Evolutionary conservation across 2,329 filamentous ascomycete species (phyloP), one percentile per base, ranked within the genome.

Genomic region (Arthrobotrys iridis): DNA sequence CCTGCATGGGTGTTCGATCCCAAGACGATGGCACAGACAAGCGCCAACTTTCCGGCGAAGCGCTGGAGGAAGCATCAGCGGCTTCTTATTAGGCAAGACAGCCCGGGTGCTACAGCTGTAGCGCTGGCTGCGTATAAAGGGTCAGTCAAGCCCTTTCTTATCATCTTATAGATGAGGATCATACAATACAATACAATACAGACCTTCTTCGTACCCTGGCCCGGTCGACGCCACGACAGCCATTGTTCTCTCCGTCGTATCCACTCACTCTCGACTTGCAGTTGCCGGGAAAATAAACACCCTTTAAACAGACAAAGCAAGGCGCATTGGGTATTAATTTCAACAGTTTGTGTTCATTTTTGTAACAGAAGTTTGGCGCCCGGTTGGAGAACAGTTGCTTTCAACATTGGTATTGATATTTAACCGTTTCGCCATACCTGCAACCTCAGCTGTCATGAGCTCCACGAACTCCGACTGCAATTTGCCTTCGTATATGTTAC

Each of bases 271-370:
- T 8, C 24, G 8, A 50, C 6, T 26, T 46, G 18, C n/a, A 26
- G 18, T 22, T 13, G 15, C 18, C 5, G 7, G 43, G 28, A 33
- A 10, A 5, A 4, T 10, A 10, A 33, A 33, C 2, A 26, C n/a
- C n/a, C n/a, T n/a, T n/a, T n/a, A n/a, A n/a, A n/a, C n/a, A n/a
- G 6, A 55, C 50, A 55, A 55, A 37, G 30, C 50, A 55, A 37
- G 50, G 50, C 50, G 50, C 50, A 55, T 55, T 43, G 15, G 40
- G 8, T 6, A 20, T 15, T 10, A 40, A 22, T 10, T 20, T 10
- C 50, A 24, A 55, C 15, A n/a, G n/a, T n/a, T n/a, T n/a, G n/a
- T n/a, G n/a, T n/a, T n/a, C n/a, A n/a, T n/a, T n/a, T n/a, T n/a
- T n/a, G n/a, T n/a, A n/a, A n/a, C n/a, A n/a, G n/a, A n/a, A n/a